phyloP scores from a whole-genome alignment of 768 basidiomycete genomes.

The Mycena metata region DNA sequence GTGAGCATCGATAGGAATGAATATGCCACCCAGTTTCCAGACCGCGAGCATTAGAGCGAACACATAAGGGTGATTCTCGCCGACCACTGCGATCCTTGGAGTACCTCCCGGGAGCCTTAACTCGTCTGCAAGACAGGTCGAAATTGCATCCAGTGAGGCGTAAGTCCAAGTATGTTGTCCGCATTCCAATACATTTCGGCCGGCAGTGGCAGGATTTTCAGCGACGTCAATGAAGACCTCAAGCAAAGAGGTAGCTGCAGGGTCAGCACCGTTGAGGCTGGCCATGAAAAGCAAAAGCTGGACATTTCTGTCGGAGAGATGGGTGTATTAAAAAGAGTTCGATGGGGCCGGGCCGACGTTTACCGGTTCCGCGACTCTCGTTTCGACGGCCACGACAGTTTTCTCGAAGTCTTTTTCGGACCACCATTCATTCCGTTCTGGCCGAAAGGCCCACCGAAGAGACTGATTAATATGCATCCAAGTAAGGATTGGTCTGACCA shows the following conservation, averaged over 20 bases:
- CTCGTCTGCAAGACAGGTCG: slow-evolving; percentile 18
- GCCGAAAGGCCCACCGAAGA: too few species aligned
- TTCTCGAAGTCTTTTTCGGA: too few species aligned
- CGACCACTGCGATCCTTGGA: slow-evolving; percentile 21
- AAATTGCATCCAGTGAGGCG: slow-evolving; percentile 25
- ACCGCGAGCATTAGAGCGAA: slow-evolving; percentile 35
- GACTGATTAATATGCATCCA: too few species aligned
- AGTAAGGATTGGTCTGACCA: too few species aligned
- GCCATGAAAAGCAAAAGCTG: background rate
- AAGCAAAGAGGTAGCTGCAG: slow-evolving; percentile 16
- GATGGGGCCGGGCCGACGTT: too few species aligned
- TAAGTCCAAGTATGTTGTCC: slow-evolving; percentile 28
- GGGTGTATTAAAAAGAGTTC: too few species aligned
- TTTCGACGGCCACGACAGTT: too few species aligned
- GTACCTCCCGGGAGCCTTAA: background rate
- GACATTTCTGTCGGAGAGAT: background rate
- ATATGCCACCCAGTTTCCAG: slow-evolving; percentile 33
- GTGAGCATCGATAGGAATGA: slow-evolving; percentile 34
- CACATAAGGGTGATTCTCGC: slow-evolving; percentile 32
- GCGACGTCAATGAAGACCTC: slow-evolving; percentile 25
- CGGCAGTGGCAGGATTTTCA: slow-evolving; percentile 1
- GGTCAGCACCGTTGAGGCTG: background rate
- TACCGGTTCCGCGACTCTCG: too few species aligned
- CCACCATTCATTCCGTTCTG: too few species aligned
- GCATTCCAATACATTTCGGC: slow-evolving; percentile 26